Conservation (phyloP, 176 grass and related monocot species). For the Avena atlantica region DNA sequence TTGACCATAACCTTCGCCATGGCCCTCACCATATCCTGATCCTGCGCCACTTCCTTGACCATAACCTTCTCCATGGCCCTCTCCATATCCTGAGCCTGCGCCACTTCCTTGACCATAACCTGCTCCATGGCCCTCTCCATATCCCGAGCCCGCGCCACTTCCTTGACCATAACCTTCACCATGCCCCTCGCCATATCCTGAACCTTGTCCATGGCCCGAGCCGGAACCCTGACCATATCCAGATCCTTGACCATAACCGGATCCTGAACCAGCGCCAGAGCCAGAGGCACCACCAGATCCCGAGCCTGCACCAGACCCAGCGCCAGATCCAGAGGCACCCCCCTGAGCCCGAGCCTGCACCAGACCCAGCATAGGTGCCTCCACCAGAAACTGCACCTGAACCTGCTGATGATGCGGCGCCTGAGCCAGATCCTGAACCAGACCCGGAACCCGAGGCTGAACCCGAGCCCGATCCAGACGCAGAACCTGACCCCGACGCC, state of each 20-base stretch:
- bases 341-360: background rate
- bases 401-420: background rate
- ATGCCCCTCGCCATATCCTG: background rate
- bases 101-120: slow-evolving; percentile 13
- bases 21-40: background rate
- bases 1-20: slow-evolving; percentile 21
- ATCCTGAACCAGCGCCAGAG: background rate
- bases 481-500: background rate
- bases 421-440: background rate
- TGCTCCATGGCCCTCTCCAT: background rate
- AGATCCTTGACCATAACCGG: slow-evolving; percentile 12
- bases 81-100: background rate
- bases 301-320: background rate
- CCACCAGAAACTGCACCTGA: background rate
- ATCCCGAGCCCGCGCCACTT: background rate
- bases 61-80: slow-evolving; percentile 15
- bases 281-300: background rate
- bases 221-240: slow-evolving; percentile 6
- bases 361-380: slow-evolving; percentile 22
- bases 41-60: background rate
- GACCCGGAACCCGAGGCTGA: background rate
- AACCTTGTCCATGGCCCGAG: slow-evolving; percentile 26
- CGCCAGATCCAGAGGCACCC: background rate
- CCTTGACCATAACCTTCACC: slow-evolving; percentile 23
- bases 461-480: background rate